Evolutionary conservation across 164 flowering plant genomes (phyloP).

Genomic region (Vitis rotundifolia): DNA sequence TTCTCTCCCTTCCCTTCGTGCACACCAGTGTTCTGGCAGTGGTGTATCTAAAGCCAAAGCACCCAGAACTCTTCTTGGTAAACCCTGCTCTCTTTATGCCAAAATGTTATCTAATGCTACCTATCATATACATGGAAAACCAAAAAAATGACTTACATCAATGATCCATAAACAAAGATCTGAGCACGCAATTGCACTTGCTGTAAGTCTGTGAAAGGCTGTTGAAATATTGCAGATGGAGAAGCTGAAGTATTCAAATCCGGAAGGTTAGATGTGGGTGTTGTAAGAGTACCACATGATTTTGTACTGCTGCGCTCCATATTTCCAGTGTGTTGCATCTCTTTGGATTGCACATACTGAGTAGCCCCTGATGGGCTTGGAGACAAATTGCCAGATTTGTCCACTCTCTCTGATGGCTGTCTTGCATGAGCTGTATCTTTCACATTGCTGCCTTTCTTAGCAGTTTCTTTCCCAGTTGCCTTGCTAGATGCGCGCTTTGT

Average conservation of each 20-base stretch:
- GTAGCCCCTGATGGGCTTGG: slow-evolving; percentile 28
- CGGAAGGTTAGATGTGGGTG: slow-evolving; percentile 54
- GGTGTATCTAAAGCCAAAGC: not conserved
- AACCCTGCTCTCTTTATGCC: not conserved
- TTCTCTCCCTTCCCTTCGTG: not conserved
- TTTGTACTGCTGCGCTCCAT: slow-evolving; percentile 36
- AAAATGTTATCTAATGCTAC: not conserved
- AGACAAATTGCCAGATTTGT: slow-evolving; percentile 27
- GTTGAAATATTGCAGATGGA: slow-evolving; percentile 49
- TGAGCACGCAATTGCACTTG: slow-evolving; percentile 99
- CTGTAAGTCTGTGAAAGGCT: slow-evolving; percentile 81
- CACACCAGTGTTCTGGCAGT: not conserved
- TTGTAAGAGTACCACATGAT: slow-evolving; percentile 31
- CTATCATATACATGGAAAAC: not conserved
- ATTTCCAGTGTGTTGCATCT: slow-evolving; percentile 29
- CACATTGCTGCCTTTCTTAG: slow-evolving; percentile 38
- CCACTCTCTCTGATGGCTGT: slow-evolving; percentile 33
- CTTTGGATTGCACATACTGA: slow-evolving; percentile 38
- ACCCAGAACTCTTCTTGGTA: not conserved
- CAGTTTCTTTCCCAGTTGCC: slow-evolving; percentile 42
- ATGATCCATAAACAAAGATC: slow-evolving; percentile 96
- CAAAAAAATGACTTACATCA: slow-evolving; percentile 65
- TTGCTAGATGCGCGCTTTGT: slow-evolving; percentile 39
- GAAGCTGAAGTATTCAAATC: slow-evolving; percentile 64
- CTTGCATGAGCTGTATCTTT: slow-evolving; percentile 39